Evolutionary conservation across 2,329 filamentous ascomycete species (phyloP).

Genomic region (Endoconidiophora polonica): DNA sequence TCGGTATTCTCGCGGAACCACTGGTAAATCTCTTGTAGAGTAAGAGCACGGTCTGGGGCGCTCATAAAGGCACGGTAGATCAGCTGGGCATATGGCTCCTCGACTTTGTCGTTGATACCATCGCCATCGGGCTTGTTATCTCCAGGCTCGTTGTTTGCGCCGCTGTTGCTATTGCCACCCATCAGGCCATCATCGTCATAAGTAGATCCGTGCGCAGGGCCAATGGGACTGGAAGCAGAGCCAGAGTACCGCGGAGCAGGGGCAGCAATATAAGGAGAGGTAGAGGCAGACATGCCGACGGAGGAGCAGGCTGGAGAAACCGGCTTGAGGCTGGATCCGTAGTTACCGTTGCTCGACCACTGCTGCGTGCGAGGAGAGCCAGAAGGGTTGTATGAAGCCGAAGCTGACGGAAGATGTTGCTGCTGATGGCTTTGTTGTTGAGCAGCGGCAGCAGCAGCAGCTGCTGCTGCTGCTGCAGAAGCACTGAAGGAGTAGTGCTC

Average conservation of each 20-base stretch:
- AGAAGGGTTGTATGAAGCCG: neutral
- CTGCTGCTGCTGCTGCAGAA: neutral
- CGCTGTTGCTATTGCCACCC: constrained; percentile 14
- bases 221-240: constrained; percentile 4
- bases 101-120: constrained; percentile 15
- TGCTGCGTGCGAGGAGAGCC: neutral
- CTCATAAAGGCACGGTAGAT: constrained; percentile 62
- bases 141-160: constrained; percentile 14
- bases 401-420: neutral
- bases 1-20: constrained; percentile 76
- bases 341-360: neutral
- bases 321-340: neutral
- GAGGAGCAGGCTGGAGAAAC: neutral
- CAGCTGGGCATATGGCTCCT: constrained; percentile 62
- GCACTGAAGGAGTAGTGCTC: constrained; percentile 18
- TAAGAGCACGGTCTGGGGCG: constrained; percentile 50
- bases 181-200: constrained; percentile 10
- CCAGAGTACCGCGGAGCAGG: constrained; percentile 6
- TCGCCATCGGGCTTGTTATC: neutral
- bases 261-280: neutral
- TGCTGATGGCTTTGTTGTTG: constrained; percentile 14
- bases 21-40: constrained; percentile 71
- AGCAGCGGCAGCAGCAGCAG: constrained; percentile 11
- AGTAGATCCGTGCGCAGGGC: neutral
- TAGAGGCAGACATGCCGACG: neutral